Evolutionary conservation across 202 grass and related monocot species (phyloP), one percentile per base, ranked within the genome.

Genomic region (Elaeis oleifera): DNA sequence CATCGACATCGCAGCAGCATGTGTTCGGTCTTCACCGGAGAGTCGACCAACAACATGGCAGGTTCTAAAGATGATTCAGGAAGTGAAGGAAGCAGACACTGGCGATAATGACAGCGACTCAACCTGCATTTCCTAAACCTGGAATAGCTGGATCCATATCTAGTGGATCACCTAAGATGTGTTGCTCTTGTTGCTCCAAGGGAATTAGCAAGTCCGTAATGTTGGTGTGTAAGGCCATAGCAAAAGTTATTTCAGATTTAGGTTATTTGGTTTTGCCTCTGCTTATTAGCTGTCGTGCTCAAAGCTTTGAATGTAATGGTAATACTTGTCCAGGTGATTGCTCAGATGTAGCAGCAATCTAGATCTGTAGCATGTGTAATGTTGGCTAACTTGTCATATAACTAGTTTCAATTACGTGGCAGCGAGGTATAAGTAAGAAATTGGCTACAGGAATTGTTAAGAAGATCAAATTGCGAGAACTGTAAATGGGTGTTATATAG

Each of bases 61-160:
- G 56, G 85, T 99, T 53, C 85, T 99, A 14, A 99, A 99, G 71
- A 89, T 99, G 88, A 92, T 99, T 72, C 94, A 99, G 72, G 94
- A 99, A 70, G 94, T 99, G 72, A 99, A 99, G 79, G 94, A 89
- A 71, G 72, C 77, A 5, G 65, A 68, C 0, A 31, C 26, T 16
- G 88, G 71, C 0, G 92, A 84, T 36, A 72, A 95, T n/a, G 94
- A 89, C 63, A 84, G 84, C 57, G 85, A 89, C 74, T 75, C 83
- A 54, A 85, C 80, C 54, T 84, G 88, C 39, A 79, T 80, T 61
- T 92, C 94, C 25, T 92, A 92, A 69, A 61, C 73, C 53, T 28
- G 13, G 54, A 36, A 23, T 64, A 36, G 32, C 31, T 64, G 48
- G 31, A 8, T 68, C 73, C 54, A 22, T 69, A 25, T 49, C 51